phyloP scores from a whole-genome alignment of 2,329 filamentous ascomycete species.

The Verticillium klebahnii region DNA sequence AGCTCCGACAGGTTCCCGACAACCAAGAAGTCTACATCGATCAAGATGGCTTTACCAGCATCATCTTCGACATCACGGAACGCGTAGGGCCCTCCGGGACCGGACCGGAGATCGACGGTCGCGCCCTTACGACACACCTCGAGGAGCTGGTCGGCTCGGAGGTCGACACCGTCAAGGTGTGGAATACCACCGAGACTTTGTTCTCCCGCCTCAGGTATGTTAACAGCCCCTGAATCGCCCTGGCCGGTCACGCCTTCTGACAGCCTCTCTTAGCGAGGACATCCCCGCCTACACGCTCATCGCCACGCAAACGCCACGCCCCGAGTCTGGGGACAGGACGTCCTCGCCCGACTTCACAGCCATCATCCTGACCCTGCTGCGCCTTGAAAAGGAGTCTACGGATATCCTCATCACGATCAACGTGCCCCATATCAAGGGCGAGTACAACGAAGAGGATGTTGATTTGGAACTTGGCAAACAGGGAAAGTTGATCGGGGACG shows the following conservation, averaged over 20 bases:
- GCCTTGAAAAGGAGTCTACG: slow-evolving; percentile 69
- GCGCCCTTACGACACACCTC: slow-evolving; percentile 64
- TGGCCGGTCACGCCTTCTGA: not conserved
- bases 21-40: slow-evolving; percentile 94
- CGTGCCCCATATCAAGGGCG: slow-evolving; percentile 74
- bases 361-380: slow-evolving; percentile 71
- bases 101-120: slow-evolving; percentile 59
- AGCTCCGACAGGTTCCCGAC: slow-evolving; percentile 71
- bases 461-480: slow-evolving; percentile 61
- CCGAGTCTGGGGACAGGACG: slow-evolving; percentile 25
- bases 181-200: slow-evolving; percentile 58
- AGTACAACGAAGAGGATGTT: slow-evolving; percentile 69
- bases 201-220: slow-evolving; percentile 52
- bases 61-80: slow-evolving; percentile 89
- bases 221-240: not conserved
- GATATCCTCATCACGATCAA: slow-evolving; percentile 86
- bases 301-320: slow-evolving; percentile 52
- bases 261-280: slow-evolving; percentile 29
- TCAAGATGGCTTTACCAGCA: slow-evolving; percentile 73
- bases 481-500: slow-evolving; percentile 64
- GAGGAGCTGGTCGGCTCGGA: slow-evolving; percentile 65
- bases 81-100: slow-evolving; percentile 57
- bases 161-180: slow-evolving; percentile 59
- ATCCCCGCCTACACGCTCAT: slow-evolving; percentile 66
- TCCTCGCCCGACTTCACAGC: slow-evolving; percentile 61